phyloP scores from a whole-genome alignment of 2,329 filamentous ascomycete genomes.

The Botryotinia calthae region DNA sequence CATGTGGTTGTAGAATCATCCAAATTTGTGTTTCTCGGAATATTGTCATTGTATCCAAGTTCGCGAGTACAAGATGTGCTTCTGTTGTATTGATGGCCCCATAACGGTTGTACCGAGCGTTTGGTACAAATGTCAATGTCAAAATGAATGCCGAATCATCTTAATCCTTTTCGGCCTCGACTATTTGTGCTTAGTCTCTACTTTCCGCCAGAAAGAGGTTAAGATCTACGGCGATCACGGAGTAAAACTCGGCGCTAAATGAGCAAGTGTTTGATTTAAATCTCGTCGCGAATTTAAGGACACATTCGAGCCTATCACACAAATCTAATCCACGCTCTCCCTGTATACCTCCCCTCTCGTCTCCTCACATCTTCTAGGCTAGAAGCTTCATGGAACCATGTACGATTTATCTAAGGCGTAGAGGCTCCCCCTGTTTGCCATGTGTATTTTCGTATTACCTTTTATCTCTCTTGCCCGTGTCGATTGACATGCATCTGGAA shows the following conservation, averaged over 20 bases:
- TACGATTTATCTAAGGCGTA: neutral
- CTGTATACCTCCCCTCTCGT: neutral
- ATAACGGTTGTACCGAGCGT: neutral
- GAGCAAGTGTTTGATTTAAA: slow-evolving; percentile 6
- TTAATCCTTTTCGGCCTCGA: neutral
- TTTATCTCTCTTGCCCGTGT: neutral
- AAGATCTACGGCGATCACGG: neutral
- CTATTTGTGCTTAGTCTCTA: neutral
- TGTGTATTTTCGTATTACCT: neutral
- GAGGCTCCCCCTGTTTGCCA: neutral
- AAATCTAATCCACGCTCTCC: neutral
- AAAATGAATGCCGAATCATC: neutral
- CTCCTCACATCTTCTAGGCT: neutral
- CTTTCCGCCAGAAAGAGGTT: neutral
- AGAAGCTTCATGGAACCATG: slow-evolving; percentile 14
- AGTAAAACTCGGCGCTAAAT: slow-evolving; percentile 1
- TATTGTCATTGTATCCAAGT: neutral
- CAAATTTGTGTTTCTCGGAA: neutral
- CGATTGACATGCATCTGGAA: neutral
- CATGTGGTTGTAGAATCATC: neutral
- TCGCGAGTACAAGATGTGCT: neutral
- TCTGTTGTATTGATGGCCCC: neutral
- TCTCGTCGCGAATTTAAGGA: neutral
- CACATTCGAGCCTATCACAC: neutral
- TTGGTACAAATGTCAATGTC: neutral